Conservation (phyloP, 192 early-diverging fungal genomes). For the Chytriomyces sp. region DNA sequence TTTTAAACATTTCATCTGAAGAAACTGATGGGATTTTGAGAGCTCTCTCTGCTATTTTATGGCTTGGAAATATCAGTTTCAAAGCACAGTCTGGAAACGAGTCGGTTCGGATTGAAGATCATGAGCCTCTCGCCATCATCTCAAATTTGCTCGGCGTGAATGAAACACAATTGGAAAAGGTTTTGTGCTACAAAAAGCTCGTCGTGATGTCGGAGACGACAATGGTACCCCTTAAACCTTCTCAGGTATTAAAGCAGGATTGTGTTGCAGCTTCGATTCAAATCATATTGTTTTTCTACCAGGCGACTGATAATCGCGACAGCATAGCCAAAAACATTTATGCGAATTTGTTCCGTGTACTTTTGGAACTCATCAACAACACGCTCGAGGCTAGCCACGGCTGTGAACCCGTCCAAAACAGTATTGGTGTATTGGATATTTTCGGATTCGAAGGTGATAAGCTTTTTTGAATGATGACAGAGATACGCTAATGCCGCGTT, state of each 20-base stretch:
- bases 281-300: constrained; percentile 10
- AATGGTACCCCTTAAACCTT: constrained; percentile 85
- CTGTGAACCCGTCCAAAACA: constrained; percentile 37
- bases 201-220: constrained; percentile 86
- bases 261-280: neutral
- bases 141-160: constrained; percentile 82
- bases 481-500: no score
- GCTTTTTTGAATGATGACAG: no score
- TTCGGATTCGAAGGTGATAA: constrained; percentile 59
- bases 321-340: constrained; percentile 59
- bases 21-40: constrained; percentile 53
- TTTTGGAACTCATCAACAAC: constrained; percentile 59
- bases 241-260: constrained; percentile 53
- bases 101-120: constrained; percentile 75
- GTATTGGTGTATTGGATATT: constrained; percentile 61
- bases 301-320: constrained; percentile 61
- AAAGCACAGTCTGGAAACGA: constrained; percentile 62
- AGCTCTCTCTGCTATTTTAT: constrained; percentile 45
- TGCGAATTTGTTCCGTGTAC: constrained; percentile 51
- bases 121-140: constrained; percentile 71
- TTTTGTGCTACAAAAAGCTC: constrained; percentile 82
- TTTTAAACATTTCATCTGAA: constrained; percentile 62
- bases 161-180: constrained; percentile 66
- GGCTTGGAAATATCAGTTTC: constrained; percentile 54
- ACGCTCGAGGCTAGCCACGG: constrained; percentile 37